phyloP scores from a whole-genome alignment of 2,329 filamentous ascomycete species.

The Fulvia fulva region DNA sequence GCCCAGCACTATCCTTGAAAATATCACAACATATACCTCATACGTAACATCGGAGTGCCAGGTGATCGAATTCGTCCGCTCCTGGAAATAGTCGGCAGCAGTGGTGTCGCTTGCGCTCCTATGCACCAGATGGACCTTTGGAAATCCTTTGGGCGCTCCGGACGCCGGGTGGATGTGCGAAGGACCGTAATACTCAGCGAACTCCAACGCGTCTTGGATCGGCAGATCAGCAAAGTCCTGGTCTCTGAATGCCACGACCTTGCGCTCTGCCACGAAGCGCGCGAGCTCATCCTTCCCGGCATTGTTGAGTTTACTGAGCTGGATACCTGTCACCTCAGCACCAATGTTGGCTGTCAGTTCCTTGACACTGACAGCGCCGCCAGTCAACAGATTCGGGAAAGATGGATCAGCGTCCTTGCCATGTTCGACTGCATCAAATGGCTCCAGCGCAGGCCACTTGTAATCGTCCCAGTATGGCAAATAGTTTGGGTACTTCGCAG shows the following conservation, averaged over 20 bases:
- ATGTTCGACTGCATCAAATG: constrained; percentile 70
- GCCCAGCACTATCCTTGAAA: too few relatives aligned
- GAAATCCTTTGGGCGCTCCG: constrained; percentile 68
- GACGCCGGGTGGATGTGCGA: constrained; percentile 79
- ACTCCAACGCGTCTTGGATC: constrained; percentile 65
- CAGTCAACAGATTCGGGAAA: constrained; percentile 64
- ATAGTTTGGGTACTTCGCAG: constrained; percentile 63
- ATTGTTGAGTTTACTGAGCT: constrained; percentile 63
- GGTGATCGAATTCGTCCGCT: constrained; percentile 68
- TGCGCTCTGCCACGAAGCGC: constrained; percentile 69
- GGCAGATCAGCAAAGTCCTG: constrained; percentile 65
- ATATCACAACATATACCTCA: constrained; percentile 3
- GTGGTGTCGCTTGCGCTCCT: constrained; percentile 62
- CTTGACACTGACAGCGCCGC: constrained; percentile 47
- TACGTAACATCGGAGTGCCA: constrained; percentile 91
- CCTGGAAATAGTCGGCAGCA: constrained; percentile 59
- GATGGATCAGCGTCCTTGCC: constrained; percentile 68
- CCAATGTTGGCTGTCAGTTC: constrained; percentile 71
- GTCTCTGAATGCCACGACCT: constrained; percentile 72
- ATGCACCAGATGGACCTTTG: constrained; percentile 75
- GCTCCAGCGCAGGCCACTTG: constrained; percentile 61
- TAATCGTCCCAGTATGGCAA: constrained; percentile 29
- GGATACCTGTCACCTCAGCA: constrained; percentile 66
- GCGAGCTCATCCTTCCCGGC: constrained; percentile 75
- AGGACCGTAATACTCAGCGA: constrained; percentile 72